Evolutionary conservation across 2,329 filamentous ascomycete genomes (phyloP).

Genomic region (Aspergillus versicolor): DNA sequence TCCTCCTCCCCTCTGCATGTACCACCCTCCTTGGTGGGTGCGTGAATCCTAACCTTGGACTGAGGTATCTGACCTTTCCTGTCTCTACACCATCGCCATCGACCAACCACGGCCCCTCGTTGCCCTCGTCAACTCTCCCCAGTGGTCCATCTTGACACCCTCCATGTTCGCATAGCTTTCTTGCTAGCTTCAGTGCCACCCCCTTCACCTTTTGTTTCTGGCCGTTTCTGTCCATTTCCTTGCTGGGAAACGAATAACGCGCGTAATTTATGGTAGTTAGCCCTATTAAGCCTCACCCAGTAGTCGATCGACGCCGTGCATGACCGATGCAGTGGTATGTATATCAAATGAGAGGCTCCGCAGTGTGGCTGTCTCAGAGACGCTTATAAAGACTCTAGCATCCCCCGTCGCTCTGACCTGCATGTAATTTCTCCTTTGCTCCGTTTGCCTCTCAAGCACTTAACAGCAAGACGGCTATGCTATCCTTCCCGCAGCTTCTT

Average conservation of each 20-base stretch:
- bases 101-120: constrained; percentile 11
- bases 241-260: constrained; percentile 17
- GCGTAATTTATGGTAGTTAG: constrained; percentile 28
- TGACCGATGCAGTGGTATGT: constrained; percentile 42
- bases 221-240: constrained; percentile 18
- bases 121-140: constrained; percentile 7
- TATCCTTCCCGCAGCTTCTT: neutral
- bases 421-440: constrained; percentile 13
- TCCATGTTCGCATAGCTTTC: constrained; percentile 15
- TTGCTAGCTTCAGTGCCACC: constrained; percentile 17
- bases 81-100: constrained; percentile 8
- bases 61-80: constrained; percentile 5
- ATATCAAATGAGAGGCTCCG: constrained; percentile 45
- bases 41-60: neutral
- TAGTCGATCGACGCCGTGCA: constrained; percentile 46
- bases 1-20: constrained; percentile 25
- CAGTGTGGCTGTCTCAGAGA: constrained; percentile 30
- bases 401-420: constrained; percentile 24
- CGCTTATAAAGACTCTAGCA: constrained; percentile 34
- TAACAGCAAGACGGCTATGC: constrained; percentile 1
- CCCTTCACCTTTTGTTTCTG: constrained; percentile 25
- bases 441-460: constrained; percentile 3
- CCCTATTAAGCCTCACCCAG: constrained; percentile 37
- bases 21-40: constrained; percentile 23
- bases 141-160: constrained; percentile 12